These are phyloP conservation scores for Pyrus hybrid DNA, from an alignment of 331 rosid species.

Conservation along the genomic window DNA sequence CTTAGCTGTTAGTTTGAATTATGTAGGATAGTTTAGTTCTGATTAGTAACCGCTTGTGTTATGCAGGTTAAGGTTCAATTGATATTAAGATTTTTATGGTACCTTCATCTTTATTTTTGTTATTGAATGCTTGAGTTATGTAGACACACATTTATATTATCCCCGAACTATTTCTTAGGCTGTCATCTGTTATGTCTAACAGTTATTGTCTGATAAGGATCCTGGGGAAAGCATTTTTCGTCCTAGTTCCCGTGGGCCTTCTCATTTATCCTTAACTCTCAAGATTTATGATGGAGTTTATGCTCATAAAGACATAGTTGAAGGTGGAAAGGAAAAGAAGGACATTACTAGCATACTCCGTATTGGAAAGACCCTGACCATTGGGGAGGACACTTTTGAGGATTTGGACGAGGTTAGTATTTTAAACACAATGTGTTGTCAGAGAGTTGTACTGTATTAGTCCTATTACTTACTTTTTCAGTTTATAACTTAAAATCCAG, in stretches of 20 bases:
- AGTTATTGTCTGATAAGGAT: conserved; percentile 86
- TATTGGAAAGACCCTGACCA: conserved; percentile 92
- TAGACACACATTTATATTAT: background rate
- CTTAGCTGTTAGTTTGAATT: background rate
- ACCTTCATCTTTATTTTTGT: background rate
- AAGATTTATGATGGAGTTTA: conserved; percentile 91
- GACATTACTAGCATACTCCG: conserved; percentile 92
- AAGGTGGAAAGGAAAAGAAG: conserved; percentile 96
- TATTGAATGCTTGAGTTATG: background rate
- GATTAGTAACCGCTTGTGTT: background rate
- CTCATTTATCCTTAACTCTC: conserved; percentile 76
- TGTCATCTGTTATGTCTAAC: conserved; percentile 8
- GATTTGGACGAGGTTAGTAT: conserved; percentile 88
- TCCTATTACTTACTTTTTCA: background rate
- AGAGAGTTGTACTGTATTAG: background rate
- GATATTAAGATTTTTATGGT: too few species aligned
- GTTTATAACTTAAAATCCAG: conserved; percentile 19
- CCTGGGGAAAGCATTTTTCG: conserved; percentile 92
- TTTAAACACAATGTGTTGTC: background rate
- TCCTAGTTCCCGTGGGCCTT: conserved; percentile 92
- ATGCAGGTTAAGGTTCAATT: too few species aligned
- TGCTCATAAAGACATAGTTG: conserved; percentile 94
- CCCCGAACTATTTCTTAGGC: background rate
- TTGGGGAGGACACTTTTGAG: conserved; percentile 97
- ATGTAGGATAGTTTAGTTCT: background rate